Evolutionary conservation across 164 flowering plant species (phyloP).

Genomic region (Echeveria elegans): DNA sequence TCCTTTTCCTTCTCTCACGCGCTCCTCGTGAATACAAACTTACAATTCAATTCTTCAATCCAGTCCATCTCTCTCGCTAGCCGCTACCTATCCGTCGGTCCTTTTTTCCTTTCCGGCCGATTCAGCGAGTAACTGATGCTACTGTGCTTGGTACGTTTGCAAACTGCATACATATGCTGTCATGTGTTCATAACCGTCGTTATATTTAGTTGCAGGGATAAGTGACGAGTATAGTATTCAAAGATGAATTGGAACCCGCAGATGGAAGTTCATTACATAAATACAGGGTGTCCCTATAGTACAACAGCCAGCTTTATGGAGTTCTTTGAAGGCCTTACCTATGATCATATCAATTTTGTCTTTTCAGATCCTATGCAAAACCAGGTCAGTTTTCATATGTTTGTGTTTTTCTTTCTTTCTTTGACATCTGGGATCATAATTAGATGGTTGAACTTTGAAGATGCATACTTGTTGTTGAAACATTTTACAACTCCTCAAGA

Average conservation of each 20-base stretch:
- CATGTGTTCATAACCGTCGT: neutral
- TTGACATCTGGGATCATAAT: neutral
- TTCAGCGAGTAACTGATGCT: no score
- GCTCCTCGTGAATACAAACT: neutral
- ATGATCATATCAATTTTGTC: conserved; percentile 61
- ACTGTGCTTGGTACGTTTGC: no score
- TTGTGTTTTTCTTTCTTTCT: neutral
- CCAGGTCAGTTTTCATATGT: conserved; percentile 29
- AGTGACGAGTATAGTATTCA: neutral
- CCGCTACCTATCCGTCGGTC: no score
- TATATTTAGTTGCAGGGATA: neutral
- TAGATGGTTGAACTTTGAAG: neutral
- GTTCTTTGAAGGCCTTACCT: conserved; percentile 52
- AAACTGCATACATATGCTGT: neutral
- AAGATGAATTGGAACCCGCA: conserved; percentile 52
- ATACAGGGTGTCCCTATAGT: conserved; percentile 31
- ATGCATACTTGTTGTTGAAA: neutral
- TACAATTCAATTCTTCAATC: neutral
- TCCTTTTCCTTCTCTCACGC: neutral
- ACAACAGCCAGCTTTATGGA: conserved; percentile 56
- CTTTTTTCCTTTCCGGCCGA: no score
- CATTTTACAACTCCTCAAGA: no score
- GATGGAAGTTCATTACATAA: conserved; percentile 37
- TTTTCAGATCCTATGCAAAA: conserved; percentile 40
- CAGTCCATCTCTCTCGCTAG: no score